Percentiles rank a stretch among this genome's conserved stretches.
Conservation (phyloP, 2,329 filamentous ascomycete genomes). For the Decorospora gaudefroyi region DNA sequence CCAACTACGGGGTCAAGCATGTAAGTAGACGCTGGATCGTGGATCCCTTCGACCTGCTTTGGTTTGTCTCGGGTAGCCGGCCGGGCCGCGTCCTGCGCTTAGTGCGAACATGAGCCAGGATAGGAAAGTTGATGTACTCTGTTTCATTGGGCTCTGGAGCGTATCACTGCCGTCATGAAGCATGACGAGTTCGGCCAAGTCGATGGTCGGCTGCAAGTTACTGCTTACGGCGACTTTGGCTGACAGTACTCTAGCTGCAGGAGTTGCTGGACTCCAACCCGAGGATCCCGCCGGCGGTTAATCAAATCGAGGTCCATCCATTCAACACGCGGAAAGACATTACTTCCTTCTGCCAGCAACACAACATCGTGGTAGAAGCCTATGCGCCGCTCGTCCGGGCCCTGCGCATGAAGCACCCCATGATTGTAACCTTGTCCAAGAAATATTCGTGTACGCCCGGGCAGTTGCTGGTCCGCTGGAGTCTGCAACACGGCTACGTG, state of each 20-base stretch:
- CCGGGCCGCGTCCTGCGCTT: slow-evolving; percentile 4
- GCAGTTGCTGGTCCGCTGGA: slow-evolving; percentile 79
- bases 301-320: slow-evolving; percentile 79
- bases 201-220: slow-evolving; percentile 1
- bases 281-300: slow-evolving; percentile 68
- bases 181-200: slow-evolving; percentile 5
- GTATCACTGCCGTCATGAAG: slow-evolving; percentile 1
- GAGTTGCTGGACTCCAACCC: slow-evolving; percentile 69
- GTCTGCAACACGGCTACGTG: slow-evolving; percentile 72
- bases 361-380: slow-evolving; percentile 74
- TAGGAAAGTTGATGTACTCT: slow-evolving; percentile 1
- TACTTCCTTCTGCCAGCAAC: slow-evolving; percentile 65
- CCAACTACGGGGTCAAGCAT: slow-evolving; percentile 77
- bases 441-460: slow-evolving; percentile 73
- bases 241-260: slow-evolving; percentile 58
- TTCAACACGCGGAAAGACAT: slow-evolving; percentile 74
- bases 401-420: slow-evolving; percentile 69
- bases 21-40: slow-evolving; percentile 51
- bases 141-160: slow-evolving; percentile 7
- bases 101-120: slow-evolving; percentile 9
- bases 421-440: slow-evolving; percentile 63
- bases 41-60: slow-evolving; percentile 7
- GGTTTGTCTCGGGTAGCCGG: slow-evolving; percentile 9
- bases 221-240: slow-evolving; percentile 5
- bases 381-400: slow-evolving; percentile 78